Conservation (phyloP, 108 stramenopile species). For the Asterionellopsis glacialis region DNA sequence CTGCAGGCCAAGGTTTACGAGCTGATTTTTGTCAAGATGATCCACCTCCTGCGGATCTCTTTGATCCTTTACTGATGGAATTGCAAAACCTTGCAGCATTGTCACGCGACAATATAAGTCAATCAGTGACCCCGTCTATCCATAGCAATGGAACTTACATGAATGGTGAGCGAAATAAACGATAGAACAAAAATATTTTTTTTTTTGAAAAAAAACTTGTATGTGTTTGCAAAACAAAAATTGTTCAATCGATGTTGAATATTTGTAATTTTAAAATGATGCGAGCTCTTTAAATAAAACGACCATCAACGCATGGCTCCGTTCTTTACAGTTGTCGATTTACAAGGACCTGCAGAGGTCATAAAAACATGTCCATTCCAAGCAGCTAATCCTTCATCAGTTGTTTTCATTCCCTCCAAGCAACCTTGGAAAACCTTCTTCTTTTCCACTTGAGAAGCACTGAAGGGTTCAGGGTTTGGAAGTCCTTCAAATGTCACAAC, state of each 20-base stretch:
- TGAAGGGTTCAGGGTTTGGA: constrained; percentile 62
- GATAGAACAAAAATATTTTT: too few relatives aligned
- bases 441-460: constrained; percentile 90
- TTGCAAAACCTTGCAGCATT: constrained; percentile 14
- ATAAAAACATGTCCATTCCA: constrained; percentile 86
- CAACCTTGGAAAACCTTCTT: constrained; percentile 94
- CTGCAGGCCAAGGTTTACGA: too few relatives aligned
- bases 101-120: neutral
- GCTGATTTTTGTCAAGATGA: neutral
- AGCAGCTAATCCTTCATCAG: constrained; percentile 62
- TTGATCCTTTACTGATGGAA: constrained; percentile 32
- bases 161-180: too few relatives aligned
- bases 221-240: too few relatives aligned
- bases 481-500: constrained; percentile 89
- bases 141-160: too few relatives aligned
- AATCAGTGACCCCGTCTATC: too few relatives aligned
- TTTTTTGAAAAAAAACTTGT: too few relatives aligned
- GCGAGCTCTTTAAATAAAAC: neutral
- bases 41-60: constrained; percentile 39
- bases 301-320: constrained; percentile 75
- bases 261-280: too few relatives aligned
- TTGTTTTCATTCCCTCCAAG: constrained; percentile 83
- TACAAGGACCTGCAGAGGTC: constrained; percentile 78
- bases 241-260: too few relatives aligned
- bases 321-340: constrained; percentile 54